A percentile compares a stretch with the other conserved stretches of the same genome.
Evolutionary conservation across 2,329 filamentous ascomycete genomes (phyloP).

Genomic region (Grosmannia clavigera): DNA sequence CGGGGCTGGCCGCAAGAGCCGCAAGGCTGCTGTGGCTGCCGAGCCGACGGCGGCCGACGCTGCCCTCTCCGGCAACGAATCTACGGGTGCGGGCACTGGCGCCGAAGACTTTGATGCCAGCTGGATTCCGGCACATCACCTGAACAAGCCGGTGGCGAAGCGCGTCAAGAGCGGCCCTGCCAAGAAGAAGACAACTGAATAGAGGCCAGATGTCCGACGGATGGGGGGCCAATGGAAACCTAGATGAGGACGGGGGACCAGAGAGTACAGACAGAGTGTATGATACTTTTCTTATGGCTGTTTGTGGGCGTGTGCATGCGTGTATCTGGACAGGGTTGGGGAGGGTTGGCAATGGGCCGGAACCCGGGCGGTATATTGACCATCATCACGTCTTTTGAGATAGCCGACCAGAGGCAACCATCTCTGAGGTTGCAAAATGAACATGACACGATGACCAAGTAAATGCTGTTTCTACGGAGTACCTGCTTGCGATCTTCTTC

Average conservation of each 20-base stretch:
- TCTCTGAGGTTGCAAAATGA: background rate
- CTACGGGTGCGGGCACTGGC: conserved; percentile 54
- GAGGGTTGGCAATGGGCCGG: background rate
- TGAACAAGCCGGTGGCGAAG: conserved; percentile 69
- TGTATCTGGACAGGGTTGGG: background rate
- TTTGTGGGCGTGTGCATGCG: background rate
- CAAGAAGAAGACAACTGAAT: conserved; percentile 25
- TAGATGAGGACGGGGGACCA: background rate
- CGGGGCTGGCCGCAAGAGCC: conserved; percentile 45
- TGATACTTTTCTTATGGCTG: background rate
- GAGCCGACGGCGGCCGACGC: conserved; percentile 21
- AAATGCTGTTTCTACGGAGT: background rate
- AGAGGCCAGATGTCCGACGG: background rate
- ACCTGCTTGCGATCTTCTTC: background rate
- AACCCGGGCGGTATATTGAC: background rate
- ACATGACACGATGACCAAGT: background rate
- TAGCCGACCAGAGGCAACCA: background rate
- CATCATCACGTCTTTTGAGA: background rate
- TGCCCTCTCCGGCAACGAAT: conserved; percentile 54
- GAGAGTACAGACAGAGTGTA: conserved; percentile 14
- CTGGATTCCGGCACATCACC: conserved; percentile 85
- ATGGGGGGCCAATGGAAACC: no score
- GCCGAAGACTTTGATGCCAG: conserved; percentile 69
- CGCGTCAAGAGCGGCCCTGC: conserved; percentile 47
- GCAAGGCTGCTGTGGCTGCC: conserved; percentile 46